Base-by-base conservation (phyloP, 768 basidiomycete genomes). In the Butyriboletus loyo region DNA sequence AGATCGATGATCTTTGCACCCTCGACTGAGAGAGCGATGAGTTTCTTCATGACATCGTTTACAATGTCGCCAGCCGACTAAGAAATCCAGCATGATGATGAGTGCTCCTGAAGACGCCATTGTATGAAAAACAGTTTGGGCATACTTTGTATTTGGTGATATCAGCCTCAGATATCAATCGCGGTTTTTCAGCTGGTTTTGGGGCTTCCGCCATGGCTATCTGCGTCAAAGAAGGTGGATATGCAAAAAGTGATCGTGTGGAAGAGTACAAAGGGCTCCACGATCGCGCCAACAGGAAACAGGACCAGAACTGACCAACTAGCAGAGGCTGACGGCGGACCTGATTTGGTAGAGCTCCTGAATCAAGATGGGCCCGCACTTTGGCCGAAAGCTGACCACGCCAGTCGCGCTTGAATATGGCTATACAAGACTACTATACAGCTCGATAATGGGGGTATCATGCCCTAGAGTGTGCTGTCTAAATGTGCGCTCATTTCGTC, bases 41-140 rank as follows among this genome's bases (percentile, higher is more conserved):
- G 79, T 75, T 87, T 88, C 74, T 90, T 90, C 67, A 89, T 82
- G 53, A 89, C 92, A 61, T 82, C 79, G 62, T 89, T 82, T 37
- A 90, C 86, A 73, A 96, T 92, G 61, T 95, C 92, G 51, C 91
- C 92, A 21, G 96, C 93, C n/a, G 84, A 78, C 89, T 96, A 49
- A 13, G 64, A 48, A 46, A 55, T 45, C 48, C 46, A 13, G 38
- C 43, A 32, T n/a, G 24, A 48, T 32, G 27, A 52, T 61, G 39
- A 57, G 55, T 28, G 39, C 22, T 49, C 39, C 38, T 42, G 37
- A 48, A 49, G 54, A 53, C 52, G 30, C 28, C 30, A 61, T 64
- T 60, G 64, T 62, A 31, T 41, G 31, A 44, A 22, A 46, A n/a
- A 42, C 5, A 17, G 44, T 50, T 47, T 43, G 46, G 41, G 54